A percentile compares a stretch with the other conserved stretches of the same genome.
Evolutionary conservation across 2,329 filamentous ascomycete genomes (phyloP).

Genomic region (Arthrobotrys musiformis): DNA sequence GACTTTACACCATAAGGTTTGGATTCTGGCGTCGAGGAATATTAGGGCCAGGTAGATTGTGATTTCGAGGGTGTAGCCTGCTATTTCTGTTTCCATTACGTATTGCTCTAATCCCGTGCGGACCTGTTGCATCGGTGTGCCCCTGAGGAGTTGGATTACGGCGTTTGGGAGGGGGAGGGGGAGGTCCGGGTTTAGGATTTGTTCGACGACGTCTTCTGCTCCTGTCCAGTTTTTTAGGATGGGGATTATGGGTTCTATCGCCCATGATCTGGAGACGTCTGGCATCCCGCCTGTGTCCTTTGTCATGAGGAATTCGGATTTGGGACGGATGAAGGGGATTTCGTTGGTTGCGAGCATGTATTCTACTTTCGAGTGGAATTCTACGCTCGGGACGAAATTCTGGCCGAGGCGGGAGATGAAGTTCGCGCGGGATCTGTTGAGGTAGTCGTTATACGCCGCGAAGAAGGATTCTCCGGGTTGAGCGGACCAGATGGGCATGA

Average conservation of each 20-base stretch:
- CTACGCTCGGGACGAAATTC: not conserved
- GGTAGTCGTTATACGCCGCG: conserved; percentile 1
- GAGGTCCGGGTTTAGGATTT: not conserved
- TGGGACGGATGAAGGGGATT: conserved; percentile 6
- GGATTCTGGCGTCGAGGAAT: conserved; percentile 24
- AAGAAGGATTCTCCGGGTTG: conserved; percentile 7
- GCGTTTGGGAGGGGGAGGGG: not conserved
- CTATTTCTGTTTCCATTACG: conserved; percentile 9
- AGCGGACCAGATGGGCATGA: conserved; percentile 23
- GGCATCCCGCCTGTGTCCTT: conserved; percentile 8
- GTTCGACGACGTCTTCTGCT: not conserved
- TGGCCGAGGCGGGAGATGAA: not conserved
- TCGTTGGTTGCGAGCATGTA: not conserved
- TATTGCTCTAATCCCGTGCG: conserved; percentile 1
- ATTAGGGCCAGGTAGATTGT: conserved; percentile 13
- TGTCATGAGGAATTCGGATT: conserved; percentile 5
- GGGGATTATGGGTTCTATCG: conserved; percentile 20
- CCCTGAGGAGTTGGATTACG: conserved; percentile 9
- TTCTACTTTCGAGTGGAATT: conserved; percentile 6
- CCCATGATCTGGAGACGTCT: conserved; percentile 17
- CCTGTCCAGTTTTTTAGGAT: not conserved
- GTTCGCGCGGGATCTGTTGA: not conserved
- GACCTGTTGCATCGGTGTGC: not conserved
- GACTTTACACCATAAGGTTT: conserved; percentile 13
- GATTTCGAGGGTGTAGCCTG: conserved; percentile 24